Percentiles rank a stretch among this genome's conserved stretches.
These are phyloP conservation scores for Colletotrichum liaoningense DNA, from an alignment of 2,329 filamentous ascomycete genomes.

Conservation along the genomic window DNA sequence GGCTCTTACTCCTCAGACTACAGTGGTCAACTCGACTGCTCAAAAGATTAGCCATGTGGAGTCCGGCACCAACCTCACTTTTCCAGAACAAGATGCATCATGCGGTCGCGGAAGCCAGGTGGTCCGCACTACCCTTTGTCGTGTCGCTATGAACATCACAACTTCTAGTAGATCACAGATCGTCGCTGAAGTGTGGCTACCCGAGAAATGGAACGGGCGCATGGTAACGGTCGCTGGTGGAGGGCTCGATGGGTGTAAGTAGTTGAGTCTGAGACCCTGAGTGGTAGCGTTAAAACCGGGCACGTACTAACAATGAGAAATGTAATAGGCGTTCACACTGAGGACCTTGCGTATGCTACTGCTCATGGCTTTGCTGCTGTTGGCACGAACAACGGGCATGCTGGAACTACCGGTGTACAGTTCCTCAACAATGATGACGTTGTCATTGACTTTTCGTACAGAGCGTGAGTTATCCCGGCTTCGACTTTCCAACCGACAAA, in stretches of 20 bases:
- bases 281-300: background rate
- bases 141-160: constrained; percentile 41
- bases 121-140: constrained; percentile 40
- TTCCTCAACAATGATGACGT: constrained; percentile 51
- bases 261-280: background rate
- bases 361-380: constrained; percentile 58
- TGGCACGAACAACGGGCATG: constrained; percentile 63
- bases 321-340: constrained; percentile 52
- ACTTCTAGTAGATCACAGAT: constrained; percentile 54
- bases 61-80: constrained; percentile 45
- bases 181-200: constrained; percentile 59
- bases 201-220: constrained; percentile 55
- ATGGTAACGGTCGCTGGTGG: constrained; percentile 61
- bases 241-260: constrained; percentile 57
- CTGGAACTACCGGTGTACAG: constrained; percentile 50
- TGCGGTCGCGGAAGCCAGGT: constrained; percentile 41
- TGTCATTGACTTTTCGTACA: constrained; percentile 49
- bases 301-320: background rate
- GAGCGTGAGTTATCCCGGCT: constrained; percentile 38
- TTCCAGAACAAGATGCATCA: constrained; percentile 46
- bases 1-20: constrained; percentile 6
- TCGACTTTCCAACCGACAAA: background rate
- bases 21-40: constrained; percentile 42
- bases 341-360: constrained; percentile 57
- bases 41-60: constrained; percentile 5